Conservation (phyloP, 805 yeast genomes). For the Ogataea haglerorum region DNA sequence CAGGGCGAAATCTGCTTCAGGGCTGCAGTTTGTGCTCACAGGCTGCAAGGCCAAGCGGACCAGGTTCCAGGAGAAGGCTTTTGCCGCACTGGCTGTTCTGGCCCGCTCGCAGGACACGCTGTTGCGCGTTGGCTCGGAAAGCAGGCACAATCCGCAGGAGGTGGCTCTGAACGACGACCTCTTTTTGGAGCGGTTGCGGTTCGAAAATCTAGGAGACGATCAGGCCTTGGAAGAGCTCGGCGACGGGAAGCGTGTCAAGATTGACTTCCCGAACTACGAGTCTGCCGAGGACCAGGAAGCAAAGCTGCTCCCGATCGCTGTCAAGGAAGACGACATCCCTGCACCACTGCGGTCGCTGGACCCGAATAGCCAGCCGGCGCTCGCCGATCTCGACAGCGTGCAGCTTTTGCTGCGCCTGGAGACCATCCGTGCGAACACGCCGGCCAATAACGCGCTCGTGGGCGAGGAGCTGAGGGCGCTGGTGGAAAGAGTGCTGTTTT, state of each 20-base stretch:
- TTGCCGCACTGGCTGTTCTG: slow-evolving; percentile 69
- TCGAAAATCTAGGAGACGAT: slow-evolving; percentile 55
- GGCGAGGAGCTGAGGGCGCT: slow-evolving; percentile 82
- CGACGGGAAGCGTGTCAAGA: slow-evolving; percentile 39
- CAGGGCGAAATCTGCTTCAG: slow-evolving; percentile 56
- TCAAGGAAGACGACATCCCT: slow-evolving; percentile 64
- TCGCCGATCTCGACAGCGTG: slow-evolving; percentile 67
- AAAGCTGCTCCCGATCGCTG: slow-evolving; percentile 59
- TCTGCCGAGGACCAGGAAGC: slow-evolving; percentile 21
- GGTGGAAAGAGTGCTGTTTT: slow-evolving; percentile 65
- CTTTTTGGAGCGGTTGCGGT: slow-evolving; percentile 70
- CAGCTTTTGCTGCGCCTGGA: slow-evolving; percentile 69
- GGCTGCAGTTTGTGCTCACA: slow-evolving; percentile 63
- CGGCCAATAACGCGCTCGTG: slow-evolving; percentile 64
- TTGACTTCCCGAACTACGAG: slow-evolving; percentile 33
- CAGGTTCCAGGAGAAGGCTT: slow-evolving; percentile 68
- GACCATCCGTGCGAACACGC: slow-evolving; percentile 64
- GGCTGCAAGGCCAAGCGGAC: slow-evolving; percentile 90
- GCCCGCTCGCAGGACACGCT: slow-evolving; percentile 50
- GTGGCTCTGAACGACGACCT: slow-evolving; percentile 71
- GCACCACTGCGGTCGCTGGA: slow-evolving; percentile 50
- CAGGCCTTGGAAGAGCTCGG: slow-evolving; percentile 35
- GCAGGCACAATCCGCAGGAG: slow-evolving; percentile 45
- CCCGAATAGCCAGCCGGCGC: slow-evolving; percentile 77
- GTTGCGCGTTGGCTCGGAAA: slow-evolving; percentile 16